Percentiles rank a stretch among this genome's conserved stretches.
Conservation (phyloP, 331 rosid species). For the Pyracantha coccinea region DNA sequence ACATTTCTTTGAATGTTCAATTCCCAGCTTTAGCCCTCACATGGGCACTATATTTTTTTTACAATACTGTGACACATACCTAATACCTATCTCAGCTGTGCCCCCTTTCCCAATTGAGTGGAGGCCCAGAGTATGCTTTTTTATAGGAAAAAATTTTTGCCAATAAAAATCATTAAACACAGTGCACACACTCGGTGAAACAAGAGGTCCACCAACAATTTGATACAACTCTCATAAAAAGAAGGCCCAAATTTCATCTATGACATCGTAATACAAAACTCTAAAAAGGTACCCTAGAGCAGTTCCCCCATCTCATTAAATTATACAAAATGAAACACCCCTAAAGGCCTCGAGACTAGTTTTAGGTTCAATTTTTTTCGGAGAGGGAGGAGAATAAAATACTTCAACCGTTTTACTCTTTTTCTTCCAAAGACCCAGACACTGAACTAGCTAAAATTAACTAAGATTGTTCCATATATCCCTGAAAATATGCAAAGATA, state of each 20-base stretch:
- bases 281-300: background rate
- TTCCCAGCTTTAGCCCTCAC: background rate
- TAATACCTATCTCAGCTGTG: background rate
- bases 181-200: background rate
- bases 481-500: background rate
- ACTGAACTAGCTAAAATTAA: background rate
- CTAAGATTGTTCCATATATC: background rate
- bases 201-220: background rate
- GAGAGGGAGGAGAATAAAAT: background rate
- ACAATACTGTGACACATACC: background rate
- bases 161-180: background rate
- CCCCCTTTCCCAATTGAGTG: background rate
- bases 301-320: background rate
- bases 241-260: background rate
- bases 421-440: background rate
- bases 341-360: background rate
- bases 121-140: background rate
- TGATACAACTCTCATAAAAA: background rate
- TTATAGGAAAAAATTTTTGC: background rate
- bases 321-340: background rate
- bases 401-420: background rate
- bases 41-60: background rate
- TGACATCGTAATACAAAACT: background rate
- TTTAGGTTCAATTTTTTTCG: background rate
- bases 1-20: background rate